Evolutionary conservation across 768 basidiomycete species (phyloP), one percentile per base, ranked within the genome.

Genomic region (Trametes cubensis): DNA sequence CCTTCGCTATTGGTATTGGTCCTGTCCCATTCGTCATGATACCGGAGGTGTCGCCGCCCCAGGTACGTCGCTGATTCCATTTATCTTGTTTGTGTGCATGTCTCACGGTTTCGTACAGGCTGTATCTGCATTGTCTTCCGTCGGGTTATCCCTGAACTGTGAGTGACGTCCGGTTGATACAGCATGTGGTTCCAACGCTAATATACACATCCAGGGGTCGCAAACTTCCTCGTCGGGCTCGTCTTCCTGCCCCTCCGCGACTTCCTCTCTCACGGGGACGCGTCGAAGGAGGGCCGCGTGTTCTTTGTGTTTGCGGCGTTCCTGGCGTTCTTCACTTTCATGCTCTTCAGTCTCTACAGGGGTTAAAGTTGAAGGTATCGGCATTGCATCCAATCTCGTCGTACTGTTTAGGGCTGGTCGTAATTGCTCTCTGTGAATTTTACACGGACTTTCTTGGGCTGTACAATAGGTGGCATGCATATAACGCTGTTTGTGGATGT

Each of bases 21-120:
- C 95, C 96, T 2, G 77, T 98, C 38, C 95, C 96, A 0, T 98
- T 95, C 70, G 86, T 98, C 41, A 87, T 98, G 73, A 87, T 96
- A 34, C 87, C 94, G 17, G 95, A 98, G 70, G 85, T 97, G 21
- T 89, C 94, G 2, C 94, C 94, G 1, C 74, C 82, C 52, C 82
- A 89, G 68, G 93, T 89, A 72, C 63, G 90, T 79, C 21, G 25
- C 25, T 8, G 34, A 38, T 28, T 62, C 21, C 34, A 5, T 34
- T 10, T 10, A 34, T 44, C 42, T 21, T 53, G 47, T 57, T 61
- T 17, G 39, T 23, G 38, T 55, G 15, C 15, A 50, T 48, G 41
- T 68, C 34, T 58, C 41, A 25, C 39, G 41, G 34, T 6, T 10
- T 34, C 56, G 60, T 20, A 56, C 57, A 91, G 87, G 90, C 90